Percentiles rank a stretch among this genome's conserved stretches.
These are phyloP conservation scores for Priceomyces carsonii DNA, from an alignment of 805 yeast genomes.

Conservation along the genomic window DNA sequence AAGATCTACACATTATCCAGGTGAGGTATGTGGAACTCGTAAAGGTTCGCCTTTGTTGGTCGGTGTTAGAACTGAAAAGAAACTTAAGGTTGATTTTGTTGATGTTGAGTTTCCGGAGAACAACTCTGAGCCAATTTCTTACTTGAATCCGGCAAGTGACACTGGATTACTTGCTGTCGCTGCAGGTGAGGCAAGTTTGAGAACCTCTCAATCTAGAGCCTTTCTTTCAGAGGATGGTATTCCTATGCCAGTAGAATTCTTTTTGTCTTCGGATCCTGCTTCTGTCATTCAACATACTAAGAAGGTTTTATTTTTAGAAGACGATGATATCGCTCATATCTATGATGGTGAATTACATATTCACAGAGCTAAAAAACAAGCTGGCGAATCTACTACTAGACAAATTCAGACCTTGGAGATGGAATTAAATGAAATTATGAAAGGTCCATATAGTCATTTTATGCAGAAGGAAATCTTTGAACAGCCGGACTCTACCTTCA, in stretches of 20 bases:
- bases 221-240: constrained; percentile 90
- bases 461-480: constrained; percentile 99
- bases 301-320: constrained; percentile 94
- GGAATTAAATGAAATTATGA: constrained; percentile 97
- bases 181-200: constrained; percentile 55
- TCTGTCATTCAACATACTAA: constrained; percentile 96
- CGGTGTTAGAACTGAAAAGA: constrained; percentile 95
- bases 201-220: constrained; percentile 95
- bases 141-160: constrained; percentile 18
- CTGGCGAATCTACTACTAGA: constrained; percentile 90
- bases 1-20: constrained; percentile 89
- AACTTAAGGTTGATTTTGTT: constrained; percentile 95
- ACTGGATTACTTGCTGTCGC: constrained; percentile 53
- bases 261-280: constrained; percentile 94
- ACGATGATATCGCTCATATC: constrained; percentile 97
- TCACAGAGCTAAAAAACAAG: constrained; percentile 85
- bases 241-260: constrained; percentile 94
- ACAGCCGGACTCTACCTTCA: constrained; percentile 97
- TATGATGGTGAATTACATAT: constrained; percentile 98
- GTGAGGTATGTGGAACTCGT: constrained; percentile 95
- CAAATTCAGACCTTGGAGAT: constrained; percentile 94
- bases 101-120: constrained; percentile 94
- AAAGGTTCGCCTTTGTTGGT: constrained; percentile 96
- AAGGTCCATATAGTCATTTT: constrained; percentile 93
- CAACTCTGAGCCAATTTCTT: constrained; percentile 23